Conservation (phyloP, 345 rosid species). For the rapeseed (Brassica napus) region DNA sequence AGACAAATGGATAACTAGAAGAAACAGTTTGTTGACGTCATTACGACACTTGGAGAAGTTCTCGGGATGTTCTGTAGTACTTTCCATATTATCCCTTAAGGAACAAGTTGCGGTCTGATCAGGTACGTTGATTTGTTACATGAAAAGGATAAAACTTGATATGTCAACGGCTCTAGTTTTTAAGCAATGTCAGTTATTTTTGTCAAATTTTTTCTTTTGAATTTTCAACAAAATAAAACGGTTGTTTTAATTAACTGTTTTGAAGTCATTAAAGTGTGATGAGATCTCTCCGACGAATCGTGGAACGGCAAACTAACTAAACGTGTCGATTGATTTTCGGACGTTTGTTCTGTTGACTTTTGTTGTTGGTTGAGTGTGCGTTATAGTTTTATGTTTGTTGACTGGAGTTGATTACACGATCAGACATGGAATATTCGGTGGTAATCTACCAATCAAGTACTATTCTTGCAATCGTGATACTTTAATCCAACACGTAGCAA, state of each 20-base stretch:
- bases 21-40: constrained; percentile 36
- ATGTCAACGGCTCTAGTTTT: constrained; percentile 36
- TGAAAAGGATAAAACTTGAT: background rate
- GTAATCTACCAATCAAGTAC: constrained; percentile 1
- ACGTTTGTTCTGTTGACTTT: constrained; percentile 31
- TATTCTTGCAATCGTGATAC: constrained; percentile 9
- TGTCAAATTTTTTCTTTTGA: background rate
- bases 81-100: constrained; percentile 32
- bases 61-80: constrained; percentile 19
- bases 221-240: constrained; percentile 34
- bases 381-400: constrained; percentile 5
- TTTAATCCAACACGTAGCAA: background rate
- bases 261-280: constrained; percentile 7
- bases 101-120: constrained; percentile 30
- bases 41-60: constrained; percentile 41
- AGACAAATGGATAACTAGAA: constrained; percentile 25
- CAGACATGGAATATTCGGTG: constrained; percentile 32
- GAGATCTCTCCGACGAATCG: constrained; percentile 17
- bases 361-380: constrained; percentile 8
- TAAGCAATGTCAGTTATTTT: background rate
- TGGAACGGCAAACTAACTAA: constrained; percentile 32
- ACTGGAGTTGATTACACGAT: constrained; percentile 7
- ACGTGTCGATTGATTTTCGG: constrained; percentile 35
- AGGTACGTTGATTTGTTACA: constrained; percentile 30
- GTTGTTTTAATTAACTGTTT: background rate